Percentiles rank a stretch among this genome's conserved stretches.
These are phyloP conservation scores for Vitis riparia DNA, from an alignment of 164 flowering plant genomes.

Conservation along the genomic window DNA sequence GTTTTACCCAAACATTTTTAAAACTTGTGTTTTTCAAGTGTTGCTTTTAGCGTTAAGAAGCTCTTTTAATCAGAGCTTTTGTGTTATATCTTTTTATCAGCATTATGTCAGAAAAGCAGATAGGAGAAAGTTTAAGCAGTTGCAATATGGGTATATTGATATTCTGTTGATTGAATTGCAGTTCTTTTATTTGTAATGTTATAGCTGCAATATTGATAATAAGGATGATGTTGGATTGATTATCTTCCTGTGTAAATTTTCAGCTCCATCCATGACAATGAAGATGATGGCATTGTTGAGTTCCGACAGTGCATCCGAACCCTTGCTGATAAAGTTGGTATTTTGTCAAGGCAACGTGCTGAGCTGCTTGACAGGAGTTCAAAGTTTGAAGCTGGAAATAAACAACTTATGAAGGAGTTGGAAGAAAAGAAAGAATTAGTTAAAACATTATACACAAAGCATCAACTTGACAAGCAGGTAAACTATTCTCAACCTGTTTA, in stretches of 20 bases:
- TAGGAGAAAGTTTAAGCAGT: too few species aligned
- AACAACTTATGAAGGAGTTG: conserved; percentile 68
- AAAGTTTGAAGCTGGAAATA: conserved; percentile 67
- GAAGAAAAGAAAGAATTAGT: conserved; percentile 89
- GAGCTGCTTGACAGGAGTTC: conserved; percentile 70
- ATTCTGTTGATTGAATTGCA: too few species aligned
- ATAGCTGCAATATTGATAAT: not conserved
- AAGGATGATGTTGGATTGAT: not conserved
- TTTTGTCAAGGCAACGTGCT: conserved; percentile 66
- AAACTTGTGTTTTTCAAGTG: too few species aligned
- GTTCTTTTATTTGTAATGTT: not conserved
- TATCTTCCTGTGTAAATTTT: conserved; percentile 16
- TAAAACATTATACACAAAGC: conserved; percentile 70
- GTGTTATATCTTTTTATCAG: too few species aligned
- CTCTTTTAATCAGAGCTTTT: too few species aligned
- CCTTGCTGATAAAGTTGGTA: conserved; percentile 85
- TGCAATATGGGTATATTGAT: too few species aligned
- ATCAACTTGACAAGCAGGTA: conserved; percentile 96
- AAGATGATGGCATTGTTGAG: conserved; percentile 74
- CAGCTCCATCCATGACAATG: conserved; percentile 70
- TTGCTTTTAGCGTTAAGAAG: too few species aligned
- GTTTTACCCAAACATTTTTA: too few species aligned
- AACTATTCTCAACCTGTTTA: not conserved
- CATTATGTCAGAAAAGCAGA: too few species aligned
- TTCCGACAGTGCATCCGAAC: conserved; percentile 71